phyloP scores from a whole-genome alignment of 208 protist species.

The Vickermania ingenoplastis region DNA sequence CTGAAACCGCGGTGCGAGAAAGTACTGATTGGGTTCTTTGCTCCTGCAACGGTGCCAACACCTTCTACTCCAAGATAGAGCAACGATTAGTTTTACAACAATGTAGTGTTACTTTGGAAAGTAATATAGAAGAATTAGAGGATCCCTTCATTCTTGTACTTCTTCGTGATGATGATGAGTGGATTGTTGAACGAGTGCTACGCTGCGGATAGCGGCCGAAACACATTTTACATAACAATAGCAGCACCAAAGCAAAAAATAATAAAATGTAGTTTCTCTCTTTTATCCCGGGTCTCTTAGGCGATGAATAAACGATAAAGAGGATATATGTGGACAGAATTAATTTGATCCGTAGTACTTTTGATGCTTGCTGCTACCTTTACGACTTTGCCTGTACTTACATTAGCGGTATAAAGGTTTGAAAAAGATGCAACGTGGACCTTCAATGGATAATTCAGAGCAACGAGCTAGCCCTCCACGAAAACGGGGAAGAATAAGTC shows the following conservation, averaged over 20 bases:
- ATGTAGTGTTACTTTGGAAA: constrained; percentile 50
- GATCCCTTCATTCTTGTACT: constrained; percentile 50
- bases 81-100: constrained; percentile 61
- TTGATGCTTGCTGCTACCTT: neutral
- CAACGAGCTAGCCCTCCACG: no score
- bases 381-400: neutral
- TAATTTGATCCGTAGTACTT: neutral
- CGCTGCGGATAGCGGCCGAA: constrained; percentile 10
- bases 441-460: neutral
- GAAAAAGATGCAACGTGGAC: neutral
- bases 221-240: neutral
- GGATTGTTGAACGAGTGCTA: constrained; percentile 55
- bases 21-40: constrained; percentile 73
- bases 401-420: neutral
- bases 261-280: constrained; percentile 1
- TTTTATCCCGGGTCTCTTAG: neutral
- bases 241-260: neutral
- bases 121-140: constrained; percentile 40
- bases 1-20: constrained; percentile 70
- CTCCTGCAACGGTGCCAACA: constrained; percentile 37
- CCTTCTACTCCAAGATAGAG: constrained; percentile 70
- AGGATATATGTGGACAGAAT: no score
- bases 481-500: neutral
- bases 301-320: no score
- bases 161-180: constrained; percentile 34